Percentiles rank a stretch among this genome's conserved stretches.
Conservation (phyloP, 2,329 filamentous ascomycete genomes). For the Xylaria sp. region DNA sequence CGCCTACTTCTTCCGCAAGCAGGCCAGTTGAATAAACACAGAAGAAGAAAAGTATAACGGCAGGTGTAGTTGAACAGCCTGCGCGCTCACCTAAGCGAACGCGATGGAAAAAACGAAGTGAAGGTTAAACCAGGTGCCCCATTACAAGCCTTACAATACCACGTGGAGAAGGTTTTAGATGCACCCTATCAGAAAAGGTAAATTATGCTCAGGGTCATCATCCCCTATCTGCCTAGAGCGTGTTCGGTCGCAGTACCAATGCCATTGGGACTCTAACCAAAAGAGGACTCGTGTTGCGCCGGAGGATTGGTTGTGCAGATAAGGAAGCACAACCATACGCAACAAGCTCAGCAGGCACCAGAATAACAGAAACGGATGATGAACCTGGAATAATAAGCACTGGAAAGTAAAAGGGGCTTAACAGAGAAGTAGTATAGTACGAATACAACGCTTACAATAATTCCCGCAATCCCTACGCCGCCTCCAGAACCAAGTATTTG, state of each 20-base stretch:
- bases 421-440: too few species aligned
- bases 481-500: too few species aligned
- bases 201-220: not conserved
- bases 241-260: not conserved
- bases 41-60: not conserved
- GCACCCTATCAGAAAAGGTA: not conserved
- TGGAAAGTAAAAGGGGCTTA: not conserved
- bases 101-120: not conserved
- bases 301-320: not conserved
- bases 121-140: not conserved
- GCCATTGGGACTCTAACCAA: not conserved
- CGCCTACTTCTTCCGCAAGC: not conserved
- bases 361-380: not conserved
- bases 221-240: not conserved
- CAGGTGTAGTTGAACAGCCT: not conserved
- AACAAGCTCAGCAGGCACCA: not conserved
- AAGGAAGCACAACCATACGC: not conserved
- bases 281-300: not conserved
- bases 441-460: too few species aligned
- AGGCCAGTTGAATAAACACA: not conserved
- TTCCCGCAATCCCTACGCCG: too few species aligned
- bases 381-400: not conserved
- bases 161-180: constrained; percentile 2
- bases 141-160: not conserved
- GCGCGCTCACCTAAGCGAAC: not conserved